Evolutionary conservation across 352 stramenopile genomes (phyloP).

Genomic region (Pythium aquatile): DNA sequence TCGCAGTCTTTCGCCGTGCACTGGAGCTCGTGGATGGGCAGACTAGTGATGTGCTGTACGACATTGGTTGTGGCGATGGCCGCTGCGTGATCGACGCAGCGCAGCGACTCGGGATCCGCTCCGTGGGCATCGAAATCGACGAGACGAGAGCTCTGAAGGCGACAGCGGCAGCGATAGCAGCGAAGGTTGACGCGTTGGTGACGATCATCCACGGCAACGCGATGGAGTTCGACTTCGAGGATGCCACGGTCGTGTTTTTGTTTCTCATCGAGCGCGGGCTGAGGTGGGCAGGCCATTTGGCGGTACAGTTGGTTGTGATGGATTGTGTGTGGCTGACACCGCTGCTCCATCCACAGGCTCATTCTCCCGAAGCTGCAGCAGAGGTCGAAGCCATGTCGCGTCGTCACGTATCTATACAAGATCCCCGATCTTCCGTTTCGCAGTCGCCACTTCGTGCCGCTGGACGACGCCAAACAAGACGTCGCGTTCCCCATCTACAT

Average conservation of each 20-base stretch:
- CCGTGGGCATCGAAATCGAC: conserved; percentile 71
- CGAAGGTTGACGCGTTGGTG: conserved; percentile 49
- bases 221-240: conserved; percentile 57
- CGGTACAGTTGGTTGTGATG: too few species aligned
- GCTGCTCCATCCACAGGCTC: conserved; percentile 29
- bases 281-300: conserved; percentile 32
- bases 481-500: conserved; percentile 73
- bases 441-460: conserved; percentile 48
- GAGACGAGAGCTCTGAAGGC: conserved; percentile 37
- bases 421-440: conserved; percentile 42
- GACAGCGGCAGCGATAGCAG: conserved; percentile 19
- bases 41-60: conserved; percentile 57
- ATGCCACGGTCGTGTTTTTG: conserved; percentile 76
- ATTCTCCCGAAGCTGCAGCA: conserved; percentile 51
- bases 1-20: conserved; percentile 53
- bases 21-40: conserved; percentile 47
- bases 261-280: conserved; percentile 78
- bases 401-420: conserved; percentile 80
- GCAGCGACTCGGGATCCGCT: conserved; percentile 41
- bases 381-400: conserved; percentile 37
- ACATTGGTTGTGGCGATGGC: conserved; percentile 79
- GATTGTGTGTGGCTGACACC: not conserved
- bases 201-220: conserved; percentile 68
- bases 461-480: conserved; percentile 36
- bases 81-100: conserved; percentile 67